A percentile compares a stretch with the other conserved stretches of the same genome.
Conservation (phyloP, 805 yeast species). For the Myxozyma neotropica region DNA sequence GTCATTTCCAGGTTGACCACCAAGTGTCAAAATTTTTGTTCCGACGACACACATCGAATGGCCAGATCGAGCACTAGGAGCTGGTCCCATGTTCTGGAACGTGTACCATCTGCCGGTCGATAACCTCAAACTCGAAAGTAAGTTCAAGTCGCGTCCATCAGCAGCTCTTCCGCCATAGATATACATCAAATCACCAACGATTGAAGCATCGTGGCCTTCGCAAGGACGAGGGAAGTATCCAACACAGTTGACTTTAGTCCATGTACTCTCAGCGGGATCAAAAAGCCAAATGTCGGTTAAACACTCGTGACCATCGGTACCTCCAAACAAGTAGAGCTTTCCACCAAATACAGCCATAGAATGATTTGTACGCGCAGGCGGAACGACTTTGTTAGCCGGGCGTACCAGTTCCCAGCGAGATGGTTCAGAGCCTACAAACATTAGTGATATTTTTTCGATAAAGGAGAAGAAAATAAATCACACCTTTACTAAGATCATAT, state of each 20-base stretch:
- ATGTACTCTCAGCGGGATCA: slow-evolving; percentile 66
- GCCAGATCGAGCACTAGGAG: slow-evolving; percentile 87
- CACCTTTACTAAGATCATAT: slow-evolving; percentile 73
- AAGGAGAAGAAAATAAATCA: neutral
- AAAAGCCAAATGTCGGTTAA: slow-evolving; percentile 78
- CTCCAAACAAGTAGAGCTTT: slow-evolving; percentile 87
- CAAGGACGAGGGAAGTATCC: slow-evolving; percentile 82
- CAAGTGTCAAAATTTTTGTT: slow-evolving; percentile 79
- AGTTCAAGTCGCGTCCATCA: slow-evolving; percentile 66
- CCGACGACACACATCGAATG: slow-evolving; percentile 79
- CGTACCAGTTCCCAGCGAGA: slow-evolving; percentile 77
- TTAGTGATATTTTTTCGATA: neutral
- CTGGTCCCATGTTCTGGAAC: slow-evolving; percentile 54
- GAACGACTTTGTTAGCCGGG: slow-evolving; percentile 53
- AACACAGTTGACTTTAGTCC: slow-evolving; percentile 71
- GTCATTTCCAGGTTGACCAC: slow-evolving; percentile 70
- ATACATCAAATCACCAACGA: slow-evolving; percentile 76
- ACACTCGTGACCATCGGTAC: slow-evolving; percentile 73
- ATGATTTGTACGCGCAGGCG: slow-evolving; percentile 90
- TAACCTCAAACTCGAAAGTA: slow-evolving; percentile 75
- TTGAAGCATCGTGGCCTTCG: slow-evolving; percentile 86
- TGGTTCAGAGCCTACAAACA: slow-evolving; percentile 1
- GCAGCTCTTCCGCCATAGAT: slow-evolving; percentile 87
- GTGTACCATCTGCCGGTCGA: slow-evolving; percentile 72
- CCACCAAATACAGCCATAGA: slow-evolving; percentile 79